Conservation (phyloP, 2,329 filamentous ascomycete genomes). For the Fusarium succisae region DNA sequence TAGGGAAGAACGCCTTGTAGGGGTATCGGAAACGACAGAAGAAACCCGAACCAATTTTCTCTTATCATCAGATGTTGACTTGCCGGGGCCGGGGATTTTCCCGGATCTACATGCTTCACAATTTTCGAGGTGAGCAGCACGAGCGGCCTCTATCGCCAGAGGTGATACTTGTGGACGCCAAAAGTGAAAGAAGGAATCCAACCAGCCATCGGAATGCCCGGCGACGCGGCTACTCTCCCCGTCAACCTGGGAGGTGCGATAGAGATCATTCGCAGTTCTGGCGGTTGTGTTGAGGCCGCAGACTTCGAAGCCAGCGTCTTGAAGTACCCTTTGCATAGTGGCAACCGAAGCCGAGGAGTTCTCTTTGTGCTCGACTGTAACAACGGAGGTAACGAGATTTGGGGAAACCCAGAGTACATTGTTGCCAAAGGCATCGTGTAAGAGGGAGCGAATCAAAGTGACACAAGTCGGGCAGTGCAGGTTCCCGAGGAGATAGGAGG, state of each 20-base stretch:
- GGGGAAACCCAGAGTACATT: slow-evolving; percentile 69
- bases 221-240: slow-evolving; percentile 39
- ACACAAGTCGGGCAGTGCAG: slow-evolving; percentile 83
- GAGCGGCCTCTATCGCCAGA: slow-evolving; percentile 35
- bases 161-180: slow-evolving; percentile 43
- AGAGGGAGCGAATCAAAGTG: slow-evolving; percentile 68
- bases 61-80: slow-evolving; percentile 10
- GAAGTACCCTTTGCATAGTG: slow-evolving; percentile 58
- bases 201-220: slow-evolving; percentile 29
- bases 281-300: slow-evolving; percentile 57
- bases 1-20: slow-evolving; percentile 8
- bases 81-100: not conserved
- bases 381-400: slow-evolving; percentile 76
- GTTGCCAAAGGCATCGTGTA: slow-evolving; percentile 58
- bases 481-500: slow-evolving; percentile 74
- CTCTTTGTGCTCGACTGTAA: slow-evolving; percentile 66
- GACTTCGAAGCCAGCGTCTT: slow-evolving; percentile 68
- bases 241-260: slow-evolving; percentile 34
- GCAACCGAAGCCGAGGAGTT: slow-evolving; percentile 54
- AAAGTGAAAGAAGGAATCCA: slow-evolving; percentile 46
- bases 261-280: slow-evolving; percentile 43
- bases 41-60: slow-evolving; percentile 8
- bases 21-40: slow-evolving; percentile 6
- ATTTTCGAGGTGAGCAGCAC: slow-evolving; percentile 50
- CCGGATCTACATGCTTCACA: slow-evolving; percentile 49